Evolutionary conservation across 495 filamentous ascomycete species (phyloP), one percentile per base, ranked within the genome.

Genomic region (Entonaema liquescens): DNA sequence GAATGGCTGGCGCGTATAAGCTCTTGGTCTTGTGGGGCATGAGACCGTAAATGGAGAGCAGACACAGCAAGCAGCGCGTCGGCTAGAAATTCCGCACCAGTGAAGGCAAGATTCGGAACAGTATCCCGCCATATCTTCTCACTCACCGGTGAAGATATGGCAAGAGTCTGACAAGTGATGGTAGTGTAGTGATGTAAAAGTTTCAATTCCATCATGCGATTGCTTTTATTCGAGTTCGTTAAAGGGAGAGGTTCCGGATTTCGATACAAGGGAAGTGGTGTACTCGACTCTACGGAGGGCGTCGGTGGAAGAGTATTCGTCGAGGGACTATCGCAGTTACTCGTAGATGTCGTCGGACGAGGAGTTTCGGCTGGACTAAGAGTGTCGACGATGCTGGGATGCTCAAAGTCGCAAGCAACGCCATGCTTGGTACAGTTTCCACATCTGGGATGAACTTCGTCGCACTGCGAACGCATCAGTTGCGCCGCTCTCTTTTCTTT

Each of bases 341-440:
- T 76, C 68, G 72, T 75, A 0, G 75, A 77, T 17, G 67, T 68
- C n/a, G 79, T 66, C 47, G 78, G 74, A 44, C 74, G 76, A 1
- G 79, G 72, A 8, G 74, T 73, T 4, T 72, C 71, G 15, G 68
- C 65, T 2, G 76, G 73, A 15, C 65, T 59, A 31, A 77, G 74
- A 36, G 77, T 76, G 59, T 79, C 78, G 57, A 77, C 64, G 65
- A 83, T 59, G 53, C 78, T 72, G 59, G 83, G 82, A 53, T 79
- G 75, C 54, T 88, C 84, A 66, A 89, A 90, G 71, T 90, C 88
- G 76, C 88, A 90, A 19, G 78, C 71, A 13, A 90, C 88, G 42
- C 86, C 88, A 78, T 90, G 88, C 66, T 89, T 90, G 29, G 83
- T 74, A 77, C 88, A 90, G 73, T 89, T 89, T 42, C 86, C 84